These are phyloP conservation scores for Elongisporangium senticosum DNA, from an alignment of 352 stramenopile species.

Conservation along the genomic window DNA sequence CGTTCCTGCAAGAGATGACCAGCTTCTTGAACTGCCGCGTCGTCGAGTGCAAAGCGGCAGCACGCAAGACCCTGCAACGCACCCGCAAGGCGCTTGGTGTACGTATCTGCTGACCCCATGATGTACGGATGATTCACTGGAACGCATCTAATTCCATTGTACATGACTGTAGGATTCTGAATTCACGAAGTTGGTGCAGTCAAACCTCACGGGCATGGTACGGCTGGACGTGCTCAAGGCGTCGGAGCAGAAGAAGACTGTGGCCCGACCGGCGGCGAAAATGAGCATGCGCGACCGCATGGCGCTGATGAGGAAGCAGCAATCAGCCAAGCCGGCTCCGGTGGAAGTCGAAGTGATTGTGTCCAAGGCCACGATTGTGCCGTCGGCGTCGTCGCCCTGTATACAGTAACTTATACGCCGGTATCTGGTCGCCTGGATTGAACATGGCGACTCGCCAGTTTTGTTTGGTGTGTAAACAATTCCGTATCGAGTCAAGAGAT, in stretches of 20 bases:
- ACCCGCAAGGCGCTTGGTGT: constrained; percentile 45
- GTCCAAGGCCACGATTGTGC: background rate
- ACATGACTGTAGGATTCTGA: constrained; percentile 24
- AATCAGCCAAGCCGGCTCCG: constrained; percentile 6
- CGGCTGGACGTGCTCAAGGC: constrained; percentile 64
- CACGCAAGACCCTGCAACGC: constrained; percentile 44
- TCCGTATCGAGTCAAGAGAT: background rate
- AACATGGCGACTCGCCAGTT: background rate
- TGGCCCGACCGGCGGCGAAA: constrained; percentile 15
- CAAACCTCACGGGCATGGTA: constrained; percentile 40
- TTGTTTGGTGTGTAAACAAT: background rate
- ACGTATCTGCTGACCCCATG: constrained; percentile 5
- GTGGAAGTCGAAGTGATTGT: constrained; percentile 3
- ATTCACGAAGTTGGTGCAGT: constrained; percentile 54
- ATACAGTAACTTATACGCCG: background rate
- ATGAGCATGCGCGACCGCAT: constrained; percentile 52
- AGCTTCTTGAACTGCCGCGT: constrained; percentile 62
- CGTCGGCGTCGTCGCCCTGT: background rate
- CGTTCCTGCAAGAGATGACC: constrained; percentile 51
- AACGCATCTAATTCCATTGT: constrained; percentile 5
- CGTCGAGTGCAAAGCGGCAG: constrained; percentile 60
- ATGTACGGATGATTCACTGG: background rate
- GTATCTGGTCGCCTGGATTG: background rate
- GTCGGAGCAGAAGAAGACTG: constrained; percentile 37
- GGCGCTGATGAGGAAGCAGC: constrained; percentile 47